Conservation (phyloP, 1,284 basidiomycete genomes). For the Trichosporon asahii region DNA sequence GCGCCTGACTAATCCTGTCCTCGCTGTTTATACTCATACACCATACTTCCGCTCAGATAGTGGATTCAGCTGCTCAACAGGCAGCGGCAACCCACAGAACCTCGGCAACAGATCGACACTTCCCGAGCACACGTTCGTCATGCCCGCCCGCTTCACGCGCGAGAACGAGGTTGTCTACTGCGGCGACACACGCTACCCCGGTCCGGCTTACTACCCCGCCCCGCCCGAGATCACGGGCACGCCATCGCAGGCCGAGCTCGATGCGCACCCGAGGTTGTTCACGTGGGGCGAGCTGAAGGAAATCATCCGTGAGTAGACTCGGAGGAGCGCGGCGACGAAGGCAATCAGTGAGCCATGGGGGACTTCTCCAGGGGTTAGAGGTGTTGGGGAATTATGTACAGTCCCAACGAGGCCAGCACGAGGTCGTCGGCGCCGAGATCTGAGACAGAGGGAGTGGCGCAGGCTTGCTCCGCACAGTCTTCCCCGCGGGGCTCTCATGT, state of each 20-base stretch:
- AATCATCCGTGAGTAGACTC: conserved; percentile 33
- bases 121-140: not conserved
- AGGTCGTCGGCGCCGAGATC: no score
- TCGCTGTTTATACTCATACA: not conserved
- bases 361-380: no score
- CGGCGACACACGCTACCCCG: conserved; percentile 42
- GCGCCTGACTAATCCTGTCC: not conserved
- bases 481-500: no score
- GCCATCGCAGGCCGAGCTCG: conserved; percentile 46
- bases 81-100: not conserved
- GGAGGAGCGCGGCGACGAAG: not conserved
- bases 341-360: not conserved
- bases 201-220: conserved; percentile 32
- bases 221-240: conserved; percentile 37
- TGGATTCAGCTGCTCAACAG: no score
- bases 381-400: no score
- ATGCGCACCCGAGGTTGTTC: conserved; percentile 45
- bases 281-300: conserved; percentile 50
- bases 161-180: conserved; percentile 10
- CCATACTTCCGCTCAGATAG: no score
- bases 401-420: no score
- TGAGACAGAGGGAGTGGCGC: no score
- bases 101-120: not conserved
- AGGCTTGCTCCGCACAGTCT: no score
- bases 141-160: not conserved